These are phyloP conservation scores for Aquilaria yunnanensis DNA, from an alignment of 345 rosid genomes.

Conservation along the genomic window DNA sequence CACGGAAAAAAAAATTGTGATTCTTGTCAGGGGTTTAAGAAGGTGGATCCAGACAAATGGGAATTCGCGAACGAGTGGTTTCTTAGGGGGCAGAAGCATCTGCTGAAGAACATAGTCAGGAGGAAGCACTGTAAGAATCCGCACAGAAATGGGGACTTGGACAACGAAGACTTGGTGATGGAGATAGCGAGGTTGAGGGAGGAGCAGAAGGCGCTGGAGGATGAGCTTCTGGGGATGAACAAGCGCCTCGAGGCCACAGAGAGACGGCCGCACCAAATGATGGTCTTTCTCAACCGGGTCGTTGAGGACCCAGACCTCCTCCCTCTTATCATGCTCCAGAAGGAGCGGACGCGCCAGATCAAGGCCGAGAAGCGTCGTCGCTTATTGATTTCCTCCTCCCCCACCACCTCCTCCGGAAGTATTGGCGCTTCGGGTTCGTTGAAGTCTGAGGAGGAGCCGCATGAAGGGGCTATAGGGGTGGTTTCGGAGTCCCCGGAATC, in stretches of 20 bases:
- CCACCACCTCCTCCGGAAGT: slow-evolving; percentile 29
- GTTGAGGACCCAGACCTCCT: slow-evolving; percentile 79
- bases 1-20: no score
- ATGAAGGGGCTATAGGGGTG: slow-evolving; percentile 28
- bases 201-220: slow-evolving; percentile 57
- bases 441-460: slow-evolving; percentile 36
- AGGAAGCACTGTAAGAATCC: slow-evolving; percentile 50
- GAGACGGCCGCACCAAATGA: slow-evolving; percentile 87
- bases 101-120: slow-evolving; percentile 65
- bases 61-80: slow-evolving; percentile 93
- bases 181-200: slow-evolving; percentile 75
- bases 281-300: slow-evolving; percentile 72
- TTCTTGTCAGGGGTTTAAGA: slow-evolving; percentile 63
- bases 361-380: slow-evolving; percentile 46
- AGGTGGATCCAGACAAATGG: slow-evolving; percentile 93
- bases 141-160: slow-evolving; percentile 29
- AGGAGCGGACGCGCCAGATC: slow-evolving; percentile 29
- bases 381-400: slow-evolving; percentile 25
- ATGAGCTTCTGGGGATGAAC: slow-evolving; percentile 62
- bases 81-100: slow-evolving; percentile 71
- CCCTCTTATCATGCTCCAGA: slow-evolving; percentile 58
- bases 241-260: slow-evolving; percentile 72
- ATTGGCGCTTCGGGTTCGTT: slow-evolving; percentile 36
- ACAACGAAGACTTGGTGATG: slow-evolving; percentile 53
- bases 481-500: slow-evolving; percentile 41